Evolutionary conservation across 805 yeast genomes (phyloP).

Genomic region (Komagataella pastoris): DNA sequence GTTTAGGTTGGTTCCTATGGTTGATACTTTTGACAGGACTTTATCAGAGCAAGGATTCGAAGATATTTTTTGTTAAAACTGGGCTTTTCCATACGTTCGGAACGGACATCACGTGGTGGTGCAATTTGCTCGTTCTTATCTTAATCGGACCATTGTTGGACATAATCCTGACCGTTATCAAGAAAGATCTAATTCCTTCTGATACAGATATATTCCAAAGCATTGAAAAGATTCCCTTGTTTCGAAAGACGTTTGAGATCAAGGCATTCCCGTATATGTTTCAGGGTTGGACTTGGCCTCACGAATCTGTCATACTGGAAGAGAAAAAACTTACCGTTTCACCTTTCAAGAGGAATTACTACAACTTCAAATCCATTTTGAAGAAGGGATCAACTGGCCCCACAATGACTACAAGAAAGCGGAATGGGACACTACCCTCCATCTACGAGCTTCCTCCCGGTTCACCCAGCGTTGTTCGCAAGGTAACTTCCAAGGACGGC

Average conservation of each 20-base stretch:
- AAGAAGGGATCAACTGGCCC: constrained; percentile 21
- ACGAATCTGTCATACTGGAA: constrained; percentile 17
- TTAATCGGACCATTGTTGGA: constrained; percentile 57
- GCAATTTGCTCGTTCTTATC: constrained; percentile 42
- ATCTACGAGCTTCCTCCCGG: constrained; percentile 40
- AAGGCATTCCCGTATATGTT: constrained; percentile 60
- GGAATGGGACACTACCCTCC: constrained; percentile 33
- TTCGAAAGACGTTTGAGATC: constrained; percentile 59
- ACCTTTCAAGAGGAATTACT: constrained; percentile 5
- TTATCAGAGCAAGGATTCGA: constrained; percentile 35
- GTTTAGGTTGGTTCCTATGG: constrained; percentile 82
- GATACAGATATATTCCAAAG: constrained; percentile 74
- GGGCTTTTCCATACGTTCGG: constrained; percentile 71
- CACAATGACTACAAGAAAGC: constrained; percentile 24
- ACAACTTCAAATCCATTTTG: constrained; percentile 15
- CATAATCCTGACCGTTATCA: constrained; percentile 41
- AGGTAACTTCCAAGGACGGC: constrained; percentile 17
- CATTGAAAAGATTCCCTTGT: constrained; percentile 54
- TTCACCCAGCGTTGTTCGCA: constrained; percentile 19
- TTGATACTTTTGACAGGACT: constrained; percentile 60
- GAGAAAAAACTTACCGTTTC: constrained; percentile 11
- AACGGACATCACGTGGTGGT: constrained; percentile 79
- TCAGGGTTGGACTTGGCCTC: constrained; percentile 65
- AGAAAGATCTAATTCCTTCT: constrained; percentile 43
- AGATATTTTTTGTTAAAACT: constrained; percentile 57